Evolutionary conservation across 2,329 filamentous ascomycete genomes (phyloP), one percentile per base, ranked within the genome.

Genomic region (Teratosphaeria nubilosa): DNA sequence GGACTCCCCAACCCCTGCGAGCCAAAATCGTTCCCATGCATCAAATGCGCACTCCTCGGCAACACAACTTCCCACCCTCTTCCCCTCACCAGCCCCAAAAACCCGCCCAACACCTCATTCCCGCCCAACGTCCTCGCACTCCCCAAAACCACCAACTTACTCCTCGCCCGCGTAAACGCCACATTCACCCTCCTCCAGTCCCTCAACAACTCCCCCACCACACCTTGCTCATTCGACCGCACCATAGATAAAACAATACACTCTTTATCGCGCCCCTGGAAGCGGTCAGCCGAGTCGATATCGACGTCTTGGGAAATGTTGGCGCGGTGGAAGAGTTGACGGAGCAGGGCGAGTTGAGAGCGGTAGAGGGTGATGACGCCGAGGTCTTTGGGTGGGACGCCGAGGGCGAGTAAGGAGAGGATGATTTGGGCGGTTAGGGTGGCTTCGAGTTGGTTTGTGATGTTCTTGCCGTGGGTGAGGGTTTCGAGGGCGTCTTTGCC

Each of bases 351-450:
- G 1, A 99, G 83, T 72, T 99, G 94, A 5, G 88, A 91, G 59
- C 94, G 88, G 74, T 99, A 99, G 73, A 96, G 91, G 16, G 94
- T 96, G 77, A 99, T 96, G 64, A 99, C 87, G 53, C 94, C 94
- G 58, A 99, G 91, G 56, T 92, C 87, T 0, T 77, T 76, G 0
- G 87, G 81, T 0, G 88, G 77, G 0, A 97, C 82, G 27, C 94
- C 94, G 1, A 85, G 81, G 0, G 83, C 81, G 54, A 97, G 79
- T 2, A 99, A 81, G 0, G 85, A 81, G 60, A 91, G 83, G 20
- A 96, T 90, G 13, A 97, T 81, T 68, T 96, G 89, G 0, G 84
- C 82, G 16, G 89, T 85, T 20, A 96, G 78, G 1, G 80, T 82
- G 1, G 87, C 88, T 76, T 99, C 94, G n/a, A 85, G 80, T 0